These are phyloP conservation scores for Pestalotiopsis fici DNA, from an alignment of 2,329 filamentous ascomycete genomes.

Conservation along the genomic window DNA sequence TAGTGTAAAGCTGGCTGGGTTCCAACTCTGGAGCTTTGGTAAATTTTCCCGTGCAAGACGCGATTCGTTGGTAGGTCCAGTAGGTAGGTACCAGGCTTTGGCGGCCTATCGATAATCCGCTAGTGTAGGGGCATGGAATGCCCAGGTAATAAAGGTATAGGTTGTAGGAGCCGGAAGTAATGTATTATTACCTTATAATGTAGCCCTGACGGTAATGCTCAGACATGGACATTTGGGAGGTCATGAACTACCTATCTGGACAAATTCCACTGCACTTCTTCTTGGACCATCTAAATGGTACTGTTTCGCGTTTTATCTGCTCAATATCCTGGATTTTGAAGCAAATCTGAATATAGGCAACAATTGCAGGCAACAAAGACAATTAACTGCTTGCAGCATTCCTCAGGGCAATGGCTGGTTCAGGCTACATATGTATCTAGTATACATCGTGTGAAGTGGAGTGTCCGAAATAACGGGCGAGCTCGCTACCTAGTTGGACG, in stretches of 20 bases:
- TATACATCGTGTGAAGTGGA: not conserved
- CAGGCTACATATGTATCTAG: no score
- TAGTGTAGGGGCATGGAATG: not conserved
- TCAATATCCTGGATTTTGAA: no score
- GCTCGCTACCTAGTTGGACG: no score
- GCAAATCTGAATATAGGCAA: not conserved
- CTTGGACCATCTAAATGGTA: not conserved
- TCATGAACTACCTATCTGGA: not conserved
- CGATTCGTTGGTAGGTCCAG: not conserved
- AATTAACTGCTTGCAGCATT: not conserved
- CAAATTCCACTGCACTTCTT: not conserved
- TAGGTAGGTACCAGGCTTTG: not conserved
- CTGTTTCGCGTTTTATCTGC: not conserved
- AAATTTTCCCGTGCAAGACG: not conserved
- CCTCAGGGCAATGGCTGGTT: not conserved
- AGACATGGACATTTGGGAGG: no score
- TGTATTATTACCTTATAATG: no score
- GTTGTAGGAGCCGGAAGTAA: no score
- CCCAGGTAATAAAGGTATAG: no score
- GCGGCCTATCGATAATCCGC: slow-evolving; percentile 3
- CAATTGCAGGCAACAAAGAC: not conserved
- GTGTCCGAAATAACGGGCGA: not conserved
- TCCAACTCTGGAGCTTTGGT: not conserved
- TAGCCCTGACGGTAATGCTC: no score
- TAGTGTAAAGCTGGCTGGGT: not conserved